Evolutionary conservation across 2,329 filamentous ascomycete species (phyloP).

Genomic region (Pestalotiopsis sp.): DNA sequence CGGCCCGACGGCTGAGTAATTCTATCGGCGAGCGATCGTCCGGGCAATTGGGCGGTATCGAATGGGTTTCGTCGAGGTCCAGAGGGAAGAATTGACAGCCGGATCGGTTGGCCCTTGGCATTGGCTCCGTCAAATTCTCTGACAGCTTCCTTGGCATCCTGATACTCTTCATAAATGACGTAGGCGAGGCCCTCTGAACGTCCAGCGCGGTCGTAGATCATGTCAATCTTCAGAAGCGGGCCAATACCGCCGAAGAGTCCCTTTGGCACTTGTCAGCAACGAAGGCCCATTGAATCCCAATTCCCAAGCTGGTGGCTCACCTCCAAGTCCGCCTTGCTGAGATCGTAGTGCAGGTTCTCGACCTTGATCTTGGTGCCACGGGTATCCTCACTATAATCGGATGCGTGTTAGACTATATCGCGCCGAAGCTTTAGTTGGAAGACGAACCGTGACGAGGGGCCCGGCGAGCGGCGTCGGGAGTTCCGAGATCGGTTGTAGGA

Average conservation of each 20-base stretch:
- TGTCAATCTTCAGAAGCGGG: constrained; percentile 66
- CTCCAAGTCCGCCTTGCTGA: constrained; percentile 81
- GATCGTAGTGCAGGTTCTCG: constrained; percentile 90
- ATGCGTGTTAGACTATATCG: not conserved
- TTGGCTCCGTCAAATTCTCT: constrained; percentile 87
- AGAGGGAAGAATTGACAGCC: constrained; percentile 65
- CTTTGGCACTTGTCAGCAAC: constrained; percentile 47
- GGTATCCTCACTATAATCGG: constrained; percentile 42
- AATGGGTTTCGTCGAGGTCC: constrained; percentile 58
- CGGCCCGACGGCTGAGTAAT: constrained; percentile 58
- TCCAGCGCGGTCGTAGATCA: constrained; percentile 85
- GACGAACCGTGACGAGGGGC: constrained; percentile 23
- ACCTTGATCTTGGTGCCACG: constrained; percentile 75
- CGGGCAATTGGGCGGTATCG: constrained; percentile 56
- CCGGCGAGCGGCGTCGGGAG: constrained; percentile 39
- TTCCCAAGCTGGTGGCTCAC: constrained; percentile 45
- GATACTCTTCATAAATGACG: constrained; percentile 73
- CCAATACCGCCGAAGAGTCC: constrained; percentile 82
- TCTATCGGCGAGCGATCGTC: constrained; percentile 62
- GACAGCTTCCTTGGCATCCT: constrained; percentile 76
- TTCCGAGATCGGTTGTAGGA: constrained; percentile 27
- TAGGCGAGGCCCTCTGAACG: constrained; percentile 85
- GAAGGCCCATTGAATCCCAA: not conserved
- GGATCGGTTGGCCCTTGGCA: constrained; percentile 85
- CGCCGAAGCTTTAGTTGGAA: not conserved